A percentile compares a stretch with the other conserved stretches of the same genome.
These are phyloP conservation scores for Metarhizium anisopliae DNA, from an alignment of 2,329 filamentous ascomycete species.

Conservation along the genomic window DNA sequence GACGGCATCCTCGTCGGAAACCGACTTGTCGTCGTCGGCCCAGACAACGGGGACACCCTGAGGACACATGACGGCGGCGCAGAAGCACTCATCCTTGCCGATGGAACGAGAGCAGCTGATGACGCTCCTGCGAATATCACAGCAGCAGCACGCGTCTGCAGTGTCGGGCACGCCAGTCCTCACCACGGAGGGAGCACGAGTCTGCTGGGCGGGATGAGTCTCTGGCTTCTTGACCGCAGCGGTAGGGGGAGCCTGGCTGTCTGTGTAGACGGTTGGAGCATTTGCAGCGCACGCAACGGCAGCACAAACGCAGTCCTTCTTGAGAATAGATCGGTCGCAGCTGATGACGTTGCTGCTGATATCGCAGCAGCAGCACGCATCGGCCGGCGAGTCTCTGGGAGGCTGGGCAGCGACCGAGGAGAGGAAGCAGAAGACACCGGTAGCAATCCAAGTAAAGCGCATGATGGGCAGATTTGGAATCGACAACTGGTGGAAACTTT, in stretches of 20 bases:
- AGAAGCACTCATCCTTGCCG: constrained; percentile 9
- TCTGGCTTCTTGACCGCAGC: background rate
- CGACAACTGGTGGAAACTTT: background rate
- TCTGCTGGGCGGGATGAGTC: background rate
- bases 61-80: constrained; percentile 15
- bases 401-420: constrained; percentile 1
- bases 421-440: constrained; percentile 6
- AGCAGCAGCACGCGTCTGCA: constrained; percentile 15
- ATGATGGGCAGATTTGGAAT: constrained; percentile 8
- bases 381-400: constrained; percentile 1
- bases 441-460: constrained; percentile 15
- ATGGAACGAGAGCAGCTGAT: constrained; percentile 7
- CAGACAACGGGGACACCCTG: constrained; percentile 8
- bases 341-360: constrained; percentile 13
- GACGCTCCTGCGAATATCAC: constrained; percentile 9
- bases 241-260: background rate
- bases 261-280: constrained; percentile 11
- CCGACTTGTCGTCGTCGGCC: background rate
- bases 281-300: constrained; percentile 15
- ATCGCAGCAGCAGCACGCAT: constrained; percentile 27
- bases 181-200: background rate
- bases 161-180: background rate
- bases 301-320: constrained; percentile 18
- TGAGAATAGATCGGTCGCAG: constrained; percentile 13
- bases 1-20: background rate